phyloP scores from a whole-genome alignment of 2,329 filamentous ascomycete genomes.

The Aspergillus oerlinghausenensis region DNA sequence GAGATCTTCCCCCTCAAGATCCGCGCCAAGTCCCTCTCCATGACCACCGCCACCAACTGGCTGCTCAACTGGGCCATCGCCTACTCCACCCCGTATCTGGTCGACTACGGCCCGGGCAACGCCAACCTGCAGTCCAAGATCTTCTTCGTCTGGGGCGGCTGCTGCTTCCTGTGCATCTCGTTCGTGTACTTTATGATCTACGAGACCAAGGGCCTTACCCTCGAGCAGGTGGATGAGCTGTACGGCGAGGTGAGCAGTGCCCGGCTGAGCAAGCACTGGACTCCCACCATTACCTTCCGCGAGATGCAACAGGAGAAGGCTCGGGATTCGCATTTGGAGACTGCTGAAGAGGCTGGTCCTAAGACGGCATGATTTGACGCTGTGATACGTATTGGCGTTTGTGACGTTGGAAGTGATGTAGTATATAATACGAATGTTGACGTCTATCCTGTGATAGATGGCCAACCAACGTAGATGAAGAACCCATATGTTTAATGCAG shows the following conservation, averaged over 20 bases:
- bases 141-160: constrained; percentile 57
- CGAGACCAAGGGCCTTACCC: constrained; percentile 77
- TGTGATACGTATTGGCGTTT: too few relatives aligned
- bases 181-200: constrained; percentile 69
- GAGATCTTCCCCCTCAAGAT: constrained; percentile 47
- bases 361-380: neutral
- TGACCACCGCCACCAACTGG: constrained; percentile 55
- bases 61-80: constrained; percentile 71
- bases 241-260: constrained; percentile 62
- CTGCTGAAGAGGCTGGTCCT: neutral
- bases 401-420: too few relatives aligned
- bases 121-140: constrained; percentile 60
- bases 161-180: constrained; percentile 50
- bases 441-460: too few relatives aligned
- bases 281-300: neutral
- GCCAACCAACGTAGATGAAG: too few relatives aligned
- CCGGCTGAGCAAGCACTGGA: constrained; percentile 28
- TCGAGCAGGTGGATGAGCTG: constrained; percentile 79
- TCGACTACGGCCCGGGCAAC: constrained; percentile 61
- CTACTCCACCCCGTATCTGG: constrained; percentile 76
- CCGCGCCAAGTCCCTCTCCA: constrained; percentile 44
- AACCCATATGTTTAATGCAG: neutral
- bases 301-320: neutral
- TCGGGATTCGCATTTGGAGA: neutral
- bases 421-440: too few relatives aligned